phyloP scores from a whole-genome alignment of 2,329 filamentous ascomycete species.

The Xylariales sp. region DNA sequence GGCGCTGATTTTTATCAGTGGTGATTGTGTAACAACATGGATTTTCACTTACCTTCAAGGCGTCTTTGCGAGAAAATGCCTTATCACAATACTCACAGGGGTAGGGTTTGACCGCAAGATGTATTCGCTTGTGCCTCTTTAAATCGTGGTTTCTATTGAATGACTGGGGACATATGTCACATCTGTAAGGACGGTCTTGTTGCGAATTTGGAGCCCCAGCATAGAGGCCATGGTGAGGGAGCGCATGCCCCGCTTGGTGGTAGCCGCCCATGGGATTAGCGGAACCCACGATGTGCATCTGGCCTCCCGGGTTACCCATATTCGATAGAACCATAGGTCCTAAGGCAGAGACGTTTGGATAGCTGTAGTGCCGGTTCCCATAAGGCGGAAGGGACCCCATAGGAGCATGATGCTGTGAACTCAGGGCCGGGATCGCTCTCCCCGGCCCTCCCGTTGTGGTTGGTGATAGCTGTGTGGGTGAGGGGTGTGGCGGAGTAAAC shows the following conservation, averaged over 20 bases:
- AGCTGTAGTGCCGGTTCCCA: conserved; percentile 56
- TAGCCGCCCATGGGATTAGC: conserved; percentile 66
- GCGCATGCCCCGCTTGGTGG: conserved; percentile 61
- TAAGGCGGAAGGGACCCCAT: conserved; percentile 69
- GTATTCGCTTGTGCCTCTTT: conserved; percentile 95
- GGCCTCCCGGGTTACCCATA: conserved; percentile 76
- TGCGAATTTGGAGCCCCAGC: conserved; percentile 60
- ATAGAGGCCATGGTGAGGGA: conserved; percentile 68
- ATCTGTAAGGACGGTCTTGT: conserved; percentile 92
- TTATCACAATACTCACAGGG: conserved; percentile 93
- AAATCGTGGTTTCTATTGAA: conserved; percentile 98
- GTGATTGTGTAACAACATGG: neutral
- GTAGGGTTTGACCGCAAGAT: conserved; percentile 94
- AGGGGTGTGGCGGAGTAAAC: conserved; percentile 54
- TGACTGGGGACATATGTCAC: conserved; percentile 89
- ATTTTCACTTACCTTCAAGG: conserved; percentile 80
- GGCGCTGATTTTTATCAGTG: conserved; percentile 58
- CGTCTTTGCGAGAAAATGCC: conserved; percentile 96
- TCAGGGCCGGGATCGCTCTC: conserved; percentile 53
- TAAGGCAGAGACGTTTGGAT: conserved; percentile 68
- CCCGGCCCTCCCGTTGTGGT: conserved; percentile 54
- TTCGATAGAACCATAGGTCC: conserved; percentile 80
- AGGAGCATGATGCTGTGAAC: conserved; percentile 54
- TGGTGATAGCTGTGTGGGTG: conserved; percentile 58
- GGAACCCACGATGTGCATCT: conserved; percentile 75